Evolutionary conservation across 352 stramenopile genomes (phyloP), one percentile per base, ranked within the genome.

Genomic region (Globisporangium paroecandrum): DNA sequence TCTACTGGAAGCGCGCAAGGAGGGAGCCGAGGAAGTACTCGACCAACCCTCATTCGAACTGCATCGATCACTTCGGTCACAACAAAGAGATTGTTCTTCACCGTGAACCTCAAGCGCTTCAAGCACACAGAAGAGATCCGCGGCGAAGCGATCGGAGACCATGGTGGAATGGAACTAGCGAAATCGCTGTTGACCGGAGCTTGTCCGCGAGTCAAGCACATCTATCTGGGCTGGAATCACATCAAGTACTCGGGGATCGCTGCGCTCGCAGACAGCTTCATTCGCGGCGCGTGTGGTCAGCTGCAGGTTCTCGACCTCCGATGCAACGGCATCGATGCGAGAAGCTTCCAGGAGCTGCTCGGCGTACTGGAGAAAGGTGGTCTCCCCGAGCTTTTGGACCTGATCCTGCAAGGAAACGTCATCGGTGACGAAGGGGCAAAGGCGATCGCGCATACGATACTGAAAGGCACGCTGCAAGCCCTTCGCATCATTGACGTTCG

Each of bases 51-150:
- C 18, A 20, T 8, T 36, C 41, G 36, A 32, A 20, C 27, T 9
- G 15, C 36, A 8, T 65, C 65, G 27, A 34, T 25, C 20, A 54
- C 38, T 13, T 55, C 41, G 15, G 41, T 54, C 13, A 24, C 43
- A 18, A 27, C 69, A 41, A 91, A 91, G 73, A 74, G 71, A 2
- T 59, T 85, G 59, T 89, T 88, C 62, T 89, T 91, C 70, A 89
- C 82, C 6, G 71, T 87, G 32, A 91, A 91, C 54, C 70, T 91
- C 32, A 90, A 90, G 64, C 78, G 85, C 29, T 93, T 89, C 66
- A 90, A 90, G 54, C 83, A 91, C 54, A 82, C 79, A 0, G 82
- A 89, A 63, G 67, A 82, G 46, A 78, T 89, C 56, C 67, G 68
- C n/a, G 85, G 81, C 4, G 81, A 91, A 34, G 56, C 61, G 20